phyloP scores from a whole-genome alignment of 2,329 filamentous ascomycete genomes.

The Botrytis cinerea region DNA sequence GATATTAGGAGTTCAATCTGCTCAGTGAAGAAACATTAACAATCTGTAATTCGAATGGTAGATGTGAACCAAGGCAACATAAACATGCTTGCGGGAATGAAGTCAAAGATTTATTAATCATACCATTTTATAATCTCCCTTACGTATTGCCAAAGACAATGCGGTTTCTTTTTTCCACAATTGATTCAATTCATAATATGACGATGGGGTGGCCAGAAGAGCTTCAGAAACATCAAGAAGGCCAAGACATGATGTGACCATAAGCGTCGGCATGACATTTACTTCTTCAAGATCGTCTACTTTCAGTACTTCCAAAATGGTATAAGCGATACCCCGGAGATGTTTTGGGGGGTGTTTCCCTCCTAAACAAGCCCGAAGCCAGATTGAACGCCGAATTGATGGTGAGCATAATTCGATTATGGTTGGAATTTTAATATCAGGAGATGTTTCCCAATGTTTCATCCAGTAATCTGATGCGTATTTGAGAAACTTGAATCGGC shows the following conservation, averaged over 20 bases:
- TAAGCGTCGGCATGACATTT: background rate
- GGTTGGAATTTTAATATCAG: background rate
- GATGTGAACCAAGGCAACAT: no score
- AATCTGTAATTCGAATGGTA: no score
- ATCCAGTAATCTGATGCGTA: background rate
- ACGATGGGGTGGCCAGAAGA: background rate
- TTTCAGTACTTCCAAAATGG: rapidly evolving
- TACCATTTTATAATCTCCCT: background rate
- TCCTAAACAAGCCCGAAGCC: background rate
- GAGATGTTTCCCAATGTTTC: background rate
- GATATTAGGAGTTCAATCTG: background rate
- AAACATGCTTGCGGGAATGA: no score
- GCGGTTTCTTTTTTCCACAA: background rate
- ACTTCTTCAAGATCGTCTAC: background rate
- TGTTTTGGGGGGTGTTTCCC: background rate
- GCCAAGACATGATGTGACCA: background rate
- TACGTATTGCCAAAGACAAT: background rate
- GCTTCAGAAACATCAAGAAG: background rate
- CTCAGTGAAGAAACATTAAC: background rate
- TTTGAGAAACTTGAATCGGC: background rate
- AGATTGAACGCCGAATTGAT: background rate
- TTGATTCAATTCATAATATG: background rate
- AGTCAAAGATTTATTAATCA: background rate
- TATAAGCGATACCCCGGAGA: no score
- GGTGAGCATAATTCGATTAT: background rate